Evolutionary conservation across 345 rosid genomes (phyloP).

Genomic region (Schrenkiella parvula): DNA sequence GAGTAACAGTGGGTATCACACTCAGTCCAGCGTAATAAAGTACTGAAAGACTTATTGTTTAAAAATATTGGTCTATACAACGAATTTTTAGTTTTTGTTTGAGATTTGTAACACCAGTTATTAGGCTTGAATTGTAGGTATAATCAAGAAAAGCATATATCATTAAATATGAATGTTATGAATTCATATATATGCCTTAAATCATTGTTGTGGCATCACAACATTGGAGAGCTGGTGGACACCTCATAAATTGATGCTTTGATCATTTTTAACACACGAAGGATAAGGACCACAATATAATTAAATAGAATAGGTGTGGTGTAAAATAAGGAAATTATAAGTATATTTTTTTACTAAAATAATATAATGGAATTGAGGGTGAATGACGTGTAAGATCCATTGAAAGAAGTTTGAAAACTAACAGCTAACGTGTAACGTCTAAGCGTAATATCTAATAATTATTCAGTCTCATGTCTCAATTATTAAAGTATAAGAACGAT

Average conservation of each 20-base stretch:
- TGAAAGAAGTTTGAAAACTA: conserved; percentile 1
- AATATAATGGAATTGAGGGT: background rate
- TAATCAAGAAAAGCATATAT: background rate
- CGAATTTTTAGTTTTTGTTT: too few species aligned
- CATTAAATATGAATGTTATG: background rate
- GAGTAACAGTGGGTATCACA: background rate
- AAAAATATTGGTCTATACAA: too few species aligned
- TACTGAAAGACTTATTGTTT: too few species aligned
- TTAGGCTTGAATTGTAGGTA: too few species aligned
- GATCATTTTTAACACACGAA: background rate
- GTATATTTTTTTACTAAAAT: background rate
- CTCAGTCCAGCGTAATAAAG: background rate
- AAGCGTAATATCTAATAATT: background rate
- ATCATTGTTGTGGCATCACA: conserved; percentile 4
- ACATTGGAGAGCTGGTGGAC: conserved; percentile 3
- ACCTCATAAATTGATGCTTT: conserved; percentile 6
- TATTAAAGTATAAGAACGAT: background rate
- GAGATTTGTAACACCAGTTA: too few species aligned
- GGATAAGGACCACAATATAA: conserved; percentile 18
- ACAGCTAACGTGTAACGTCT: conserved; percentile 13
- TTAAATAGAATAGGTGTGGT: background rate
- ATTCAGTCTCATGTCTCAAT: background rate
- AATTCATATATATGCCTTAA: background rate
- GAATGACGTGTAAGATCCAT: background rate
- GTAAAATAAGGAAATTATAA: background rate